These are phyloP conservation scores for Diplogelasinospora grovesii DNA, from an alignment of 495 filamentous ascomycete species.

Conservation along the genomic window DNA sequence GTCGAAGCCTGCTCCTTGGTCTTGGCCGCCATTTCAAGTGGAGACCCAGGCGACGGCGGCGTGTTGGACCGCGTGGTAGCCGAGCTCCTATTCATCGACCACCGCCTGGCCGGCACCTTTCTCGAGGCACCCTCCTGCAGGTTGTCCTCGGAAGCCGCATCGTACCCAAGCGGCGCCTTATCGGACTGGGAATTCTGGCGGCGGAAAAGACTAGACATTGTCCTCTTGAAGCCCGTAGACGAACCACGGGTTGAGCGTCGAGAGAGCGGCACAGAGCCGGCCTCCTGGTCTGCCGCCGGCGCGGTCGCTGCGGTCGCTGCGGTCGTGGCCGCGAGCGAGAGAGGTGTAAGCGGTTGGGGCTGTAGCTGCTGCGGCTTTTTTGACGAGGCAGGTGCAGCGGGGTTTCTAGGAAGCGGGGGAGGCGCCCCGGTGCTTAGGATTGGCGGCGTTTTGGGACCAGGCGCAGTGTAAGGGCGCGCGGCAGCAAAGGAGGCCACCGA, in stretches of 20 bases:
- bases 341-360: conserved; percentile 7
- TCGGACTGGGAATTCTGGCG: conserved; percentile 28
- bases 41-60: conserved; percentile 45
- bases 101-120: conserved; percentile 30
- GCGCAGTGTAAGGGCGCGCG: conserved; percentile 13
- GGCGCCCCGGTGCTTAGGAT: conserved; percentile 24
- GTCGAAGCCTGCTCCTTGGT: conserved; percentile 23
- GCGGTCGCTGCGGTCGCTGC: conserved; percentile 13
- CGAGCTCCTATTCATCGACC: conserved; percentile 41
- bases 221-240: conserved; percentile 27
- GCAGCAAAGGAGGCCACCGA: conserved; percentile 27
- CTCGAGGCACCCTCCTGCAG: conserved; percentile 18
- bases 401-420: too few relatives aligned
- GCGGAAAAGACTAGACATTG: conserved; percentile 29
- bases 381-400: too few relatives aligned
- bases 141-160: conserved; percentile 9
- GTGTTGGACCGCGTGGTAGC: conserved; percentile 46
- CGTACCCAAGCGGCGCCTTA: conserved; percentile 15
- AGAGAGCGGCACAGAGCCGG: conserved; percentile 21
- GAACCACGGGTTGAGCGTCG: conserved; percentile 32
- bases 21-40: conserved; percentile 27
- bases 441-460: conserved; percentile 19
- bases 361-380: conserved; percentile 4
- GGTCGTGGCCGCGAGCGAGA: conserved; percentile 13
- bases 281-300: conserved; percentile 18